Conservation (phyloP, 371 early-diverging fungal genomes). For the Rhizopus delemar region DNA sequence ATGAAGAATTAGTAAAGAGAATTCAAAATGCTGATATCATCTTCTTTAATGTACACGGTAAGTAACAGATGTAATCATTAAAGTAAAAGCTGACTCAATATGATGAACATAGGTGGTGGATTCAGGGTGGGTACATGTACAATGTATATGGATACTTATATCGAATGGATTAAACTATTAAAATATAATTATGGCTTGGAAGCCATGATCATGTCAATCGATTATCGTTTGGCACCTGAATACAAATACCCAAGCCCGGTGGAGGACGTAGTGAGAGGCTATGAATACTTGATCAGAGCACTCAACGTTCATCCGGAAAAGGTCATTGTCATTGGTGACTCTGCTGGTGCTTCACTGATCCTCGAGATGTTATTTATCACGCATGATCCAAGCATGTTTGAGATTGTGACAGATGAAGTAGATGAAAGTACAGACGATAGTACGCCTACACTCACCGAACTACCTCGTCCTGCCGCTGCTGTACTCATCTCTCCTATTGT, state of each 20-base stretch:
- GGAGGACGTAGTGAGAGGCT: conserved; percentile 50
- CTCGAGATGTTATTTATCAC: conserved; percentile 53
- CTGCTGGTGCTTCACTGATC: conserved; percentile 44
- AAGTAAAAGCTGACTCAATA: too few species aligned
- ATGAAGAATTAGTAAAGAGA: conserved; percentile 27
- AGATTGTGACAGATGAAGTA: conserved; percentile 39
- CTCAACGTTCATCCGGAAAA: conserved; percentile 33
- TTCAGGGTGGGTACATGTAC: conserved; percentile 51
- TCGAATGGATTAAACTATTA: conserved; percentile 39
- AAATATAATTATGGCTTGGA: conserved; percentile 44
- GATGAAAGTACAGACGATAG: conserved; percentile 9
- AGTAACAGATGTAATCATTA: background rate
- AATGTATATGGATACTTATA: conserved; percentile 53
- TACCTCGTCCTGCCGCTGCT: conserved; percentile 49
- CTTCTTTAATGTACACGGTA: conserved; percentile 51
- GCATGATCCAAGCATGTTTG: conserved; percentile 52
- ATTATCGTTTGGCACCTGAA: conserved; percentile 53
- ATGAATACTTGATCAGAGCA: conserved; percentile 36
- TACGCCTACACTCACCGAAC: conserved; percentile 21
- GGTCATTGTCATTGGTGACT: conserved; percentile 43
- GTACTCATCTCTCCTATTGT: conserved; percentile 50
- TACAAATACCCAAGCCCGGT: conserved; percentile 49
- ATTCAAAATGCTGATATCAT: conserved; percentile 44
- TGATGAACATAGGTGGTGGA: conserved; percentile 38
- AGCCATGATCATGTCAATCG: conserved; percentile 48